These are phyloP conservation scores for Monosporascus sp. DNA, from an alignment of 2,329 filamentous ascomycete species.

Conservation along the genomic window DNA sequence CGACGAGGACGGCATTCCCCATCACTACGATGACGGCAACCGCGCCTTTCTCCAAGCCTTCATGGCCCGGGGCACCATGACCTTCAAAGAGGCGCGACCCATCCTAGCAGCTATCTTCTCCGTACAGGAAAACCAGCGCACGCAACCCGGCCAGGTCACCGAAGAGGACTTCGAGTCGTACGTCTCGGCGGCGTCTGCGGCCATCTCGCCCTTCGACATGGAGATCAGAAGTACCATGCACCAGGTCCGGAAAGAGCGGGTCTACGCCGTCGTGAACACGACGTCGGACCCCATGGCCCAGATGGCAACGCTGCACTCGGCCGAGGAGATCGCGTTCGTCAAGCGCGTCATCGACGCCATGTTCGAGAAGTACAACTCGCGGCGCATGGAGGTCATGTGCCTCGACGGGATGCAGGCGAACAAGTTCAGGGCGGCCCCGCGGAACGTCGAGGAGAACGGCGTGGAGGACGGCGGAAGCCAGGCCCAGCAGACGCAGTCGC, in stretches of 20 bases:
- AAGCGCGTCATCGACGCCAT: slow-evolving; percentile 85
- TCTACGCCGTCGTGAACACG: slow-evolving; percentile 84
- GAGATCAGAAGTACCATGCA: slow-evolving; percentile 74
- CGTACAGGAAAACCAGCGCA: slow-evolving; percentile 34
- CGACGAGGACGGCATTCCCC: slow-evolving; percentile 27
- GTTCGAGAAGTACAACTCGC: slow-evolving; percentile 84
- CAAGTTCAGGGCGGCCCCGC: slow-evolving; percentile 55
- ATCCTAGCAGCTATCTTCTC: slow-evolving; percentile 73
- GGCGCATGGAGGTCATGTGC: slow-evolving; percentile 75
- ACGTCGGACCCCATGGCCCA: slow-evolving; percentile 81
- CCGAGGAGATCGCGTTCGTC: slow-evolving; percentile 86
- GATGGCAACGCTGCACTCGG: slow-evolving; percentile 71
- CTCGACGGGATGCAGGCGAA: slow-evolving; percentile 74
- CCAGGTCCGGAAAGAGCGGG: slow-evolving; percentile 60
- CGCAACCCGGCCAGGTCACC: slow-evolving; percentile 57
- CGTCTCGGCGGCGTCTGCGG: slow-evolving; percentile 64
- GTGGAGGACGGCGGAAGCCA: slow-evolving; percentile 27
- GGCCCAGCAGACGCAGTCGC: slow-evolving; percentile 23
- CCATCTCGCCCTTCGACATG: slow-evolving; percentile 75
- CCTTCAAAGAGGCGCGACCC: slow-evolving; percentile 64
- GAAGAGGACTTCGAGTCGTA: slow-evolving; percentile 63
- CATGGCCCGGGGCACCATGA: slow-evolving; percentile 72
- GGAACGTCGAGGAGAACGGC: slow-evolving; percentile 24
- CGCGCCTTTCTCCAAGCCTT: slow-evolving; percentile 90
- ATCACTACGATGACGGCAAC: slow-evolving; percentile 56